These are phyloP conservation scores for Tolypocladium album DNA, from an alignment of 2,329 filamentous ascomycete genomes.

Conservation along the genomic window DNA sequence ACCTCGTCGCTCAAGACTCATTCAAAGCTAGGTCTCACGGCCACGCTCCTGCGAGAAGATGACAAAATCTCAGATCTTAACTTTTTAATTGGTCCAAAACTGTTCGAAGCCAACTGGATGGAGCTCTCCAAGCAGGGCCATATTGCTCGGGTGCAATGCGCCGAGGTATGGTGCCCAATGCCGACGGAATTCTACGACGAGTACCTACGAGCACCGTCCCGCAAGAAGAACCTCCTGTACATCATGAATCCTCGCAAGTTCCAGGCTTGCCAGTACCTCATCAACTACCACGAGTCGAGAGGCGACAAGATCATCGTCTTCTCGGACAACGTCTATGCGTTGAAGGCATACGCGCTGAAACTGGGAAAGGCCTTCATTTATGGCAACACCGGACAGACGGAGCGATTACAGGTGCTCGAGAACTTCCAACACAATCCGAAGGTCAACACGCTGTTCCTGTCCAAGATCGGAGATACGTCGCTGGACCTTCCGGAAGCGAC, in stretches of 20 bases:
- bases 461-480: constrained; percentile 97
- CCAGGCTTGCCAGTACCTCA: constrained; percentile 95
- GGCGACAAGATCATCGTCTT: constrained; percentile 99
- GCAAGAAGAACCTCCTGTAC: constrained; percentile 51
- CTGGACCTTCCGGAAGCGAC: constrained; percentile 94
- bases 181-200: constrained; percentile 96
- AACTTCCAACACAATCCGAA: constrained; percentile 91
- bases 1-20: constrained; percentile 90
- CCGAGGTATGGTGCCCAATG: constrained; percentile 99
- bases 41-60: constrained; percentile 88
- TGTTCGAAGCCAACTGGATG: constrained; percentile 99
- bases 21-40: constrained; percentile 88
- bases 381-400: constrained; percentile 74
- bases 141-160: constrained; percentile 94
- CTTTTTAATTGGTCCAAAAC: constrained; percentile 91
- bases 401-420: constrained; percentile 78
- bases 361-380: constrained; percentile 85
- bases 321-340: constrained; percentile 90
- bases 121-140: constrained; percentile 94
- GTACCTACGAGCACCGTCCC: constrained; percentile 61
- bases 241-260: constrained; percentile 98
- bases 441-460: constrained; percentile 89
- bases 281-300: constrained; percentile 89
- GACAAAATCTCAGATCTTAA: constrained; percentile 98
- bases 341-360: constrained; percentile 75